Evolutionary conservation across 441 rosid species (phyloP), one percentile per base, ranked within the genome.

Genomic region (Aquilaria agallochum): DNA sequence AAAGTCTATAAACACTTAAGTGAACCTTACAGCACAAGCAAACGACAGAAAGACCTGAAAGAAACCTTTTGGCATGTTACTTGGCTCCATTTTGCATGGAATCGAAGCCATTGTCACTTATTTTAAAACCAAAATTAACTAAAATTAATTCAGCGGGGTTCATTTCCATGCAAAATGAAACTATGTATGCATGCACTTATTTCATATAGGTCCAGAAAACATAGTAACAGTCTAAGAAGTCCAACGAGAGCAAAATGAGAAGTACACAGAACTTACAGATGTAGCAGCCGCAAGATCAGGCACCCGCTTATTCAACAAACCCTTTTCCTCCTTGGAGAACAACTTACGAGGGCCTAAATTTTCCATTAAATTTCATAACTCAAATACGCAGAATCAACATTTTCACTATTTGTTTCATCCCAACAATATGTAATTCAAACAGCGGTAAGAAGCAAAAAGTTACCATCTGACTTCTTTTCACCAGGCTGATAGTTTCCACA

Each of bases 301-400:
- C 1, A 70, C 74, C 60, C 82, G 81, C 83, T 62, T 83, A 59
- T 88, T 93, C 71, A 88, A 76, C 76, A 93, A 71, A 63, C 74
- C 59, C 66, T 88, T 93, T 72, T 93, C 96, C 79, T 93, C 96
- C 75, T 71, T 82, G 0, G 90, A 72, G 67, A 90, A 85, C 78
- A 93, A 64, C 76, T 84, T 87, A 34, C 90, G 81, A 5, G 72
- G 79, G 51, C 81, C 92, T 86, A 71, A 58, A 62, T 30, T 53
- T 64, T 62, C 70, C 67, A 63, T 32, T 44, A 68, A 5, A 44
- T 53, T 30, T 20, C 10, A 4, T 12, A 12, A 12, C 32, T 33
- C 2, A 34, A 51, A 61, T 7, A 36, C 6, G 40, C 2, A 36
- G 7, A 5, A 36, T 3, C 5, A 36, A 36, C 42, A 36, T 8